A percentile compares a stretch with the other conserved stretches of the same genome.
Conservation (phyloP, 2,329 filamentous ascomycete species). For the Fusarium mundagurra region DNA sequence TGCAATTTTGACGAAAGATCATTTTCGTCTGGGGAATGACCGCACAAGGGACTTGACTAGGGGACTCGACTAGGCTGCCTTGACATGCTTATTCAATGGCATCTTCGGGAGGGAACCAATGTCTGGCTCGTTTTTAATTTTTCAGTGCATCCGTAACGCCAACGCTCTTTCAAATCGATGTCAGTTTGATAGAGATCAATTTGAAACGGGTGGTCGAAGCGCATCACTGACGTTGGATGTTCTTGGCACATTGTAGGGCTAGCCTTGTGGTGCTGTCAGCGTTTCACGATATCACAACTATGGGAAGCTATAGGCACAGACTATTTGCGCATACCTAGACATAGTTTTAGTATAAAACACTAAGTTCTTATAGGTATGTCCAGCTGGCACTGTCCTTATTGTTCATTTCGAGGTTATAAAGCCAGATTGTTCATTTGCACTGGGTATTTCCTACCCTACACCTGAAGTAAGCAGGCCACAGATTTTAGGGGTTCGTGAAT, state of each 20-base stretch:
- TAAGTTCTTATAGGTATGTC: too few species aligned
- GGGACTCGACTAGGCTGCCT: not conserved
- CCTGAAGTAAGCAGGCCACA: too few species aligned
- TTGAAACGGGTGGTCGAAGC: not conserved
- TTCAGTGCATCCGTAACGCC: accelerated
- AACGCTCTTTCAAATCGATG: too few species aligned
- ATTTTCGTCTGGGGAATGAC: not conserved
- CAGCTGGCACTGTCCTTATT: not conserved
- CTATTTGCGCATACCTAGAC: not conserved
- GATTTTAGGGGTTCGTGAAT: too few species aligned
- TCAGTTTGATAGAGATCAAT: not conserved
- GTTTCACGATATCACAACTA: not conserved
- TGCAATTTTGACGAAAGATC: not conserved
- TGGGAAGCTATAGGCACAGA: not conserved
- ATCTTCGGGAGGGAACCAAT: not conserved
- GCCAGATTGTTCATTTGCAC: not conserved
- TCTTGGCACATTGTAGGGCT: not conserved
- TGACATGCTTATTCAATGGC: too few species aligned
- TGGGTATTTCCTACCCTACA: not conserved
- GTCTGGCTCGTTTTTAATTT: not conserved
- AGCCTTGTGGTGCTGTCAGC: not conserved
- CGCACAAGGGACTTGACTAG: not conserved
- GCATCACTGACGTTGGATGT: too few species aligned
- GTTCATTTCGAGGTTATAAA: too few species aligned
- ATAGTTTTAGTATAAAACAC: too few species aligned